Base-by-base conservation (phyloP, 2,329 filamentous ascomycete genomes). In the Cytospora paraplurivora region DNA sequence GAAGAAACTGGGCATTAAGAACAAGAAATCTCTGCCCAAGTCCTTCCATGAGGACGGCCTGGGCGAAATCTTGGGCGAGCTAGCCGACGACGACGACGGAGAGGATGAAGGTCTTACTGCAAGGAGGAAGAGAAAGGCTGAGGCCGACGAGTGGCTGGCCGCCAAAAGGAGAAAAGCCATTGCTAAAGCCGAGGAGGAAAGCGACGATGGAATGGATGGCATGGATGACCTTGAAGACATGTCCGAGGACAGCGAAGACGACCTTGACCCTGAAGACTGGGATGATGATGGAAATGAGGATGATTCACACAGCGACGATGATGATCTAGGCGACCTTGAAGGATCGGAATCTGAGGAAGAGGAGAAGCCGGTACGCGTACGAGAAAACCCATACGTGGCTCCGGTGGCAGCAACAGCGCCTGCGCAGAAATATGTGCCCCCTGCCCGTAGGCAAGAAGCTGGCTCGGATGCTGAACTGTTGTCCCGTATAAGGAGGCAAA, bases 321-420 rank as follows among this genome's bases (percentile, higher is more conserved):
- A 77, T 32, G 72, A 71, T 0, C 79, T 81, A 64, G 75, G 71
- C 33, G 79, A 75, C 0, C 81, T 79, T 58, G 75, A 75, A 10
- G 44, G 8, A 2, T 74, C 74, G 1, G 74, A 74, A 6, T 69
- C 66, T 4, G 70, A 72, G 33, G 70, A 73, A 17, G 71, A 73
- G 65, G 66, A 69, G 38, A 72, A 62, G 33, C 73, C 68, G 58
- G 65, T 53, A 68, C 37, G 72, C 76, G 58, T 73, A 74, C 35
- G 67, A 65, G 94, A 98, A 74, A 97, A 98, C 69, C 94, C 94
- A 5, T 98, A 97, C 69, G 81, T 94, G 57, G 90, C 94, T 3
- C 94, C 94, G 5, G 74, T 78, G 1, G 75, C 76, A 1, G 78
- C 78, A 21, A 71, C 73, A 17, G 74, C 78, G 49, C 73, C 79